Evolutionary conservation across 164 flowering plant genomes (phyloP).

Genomic region (Tinospora cordifolia): DNA sequence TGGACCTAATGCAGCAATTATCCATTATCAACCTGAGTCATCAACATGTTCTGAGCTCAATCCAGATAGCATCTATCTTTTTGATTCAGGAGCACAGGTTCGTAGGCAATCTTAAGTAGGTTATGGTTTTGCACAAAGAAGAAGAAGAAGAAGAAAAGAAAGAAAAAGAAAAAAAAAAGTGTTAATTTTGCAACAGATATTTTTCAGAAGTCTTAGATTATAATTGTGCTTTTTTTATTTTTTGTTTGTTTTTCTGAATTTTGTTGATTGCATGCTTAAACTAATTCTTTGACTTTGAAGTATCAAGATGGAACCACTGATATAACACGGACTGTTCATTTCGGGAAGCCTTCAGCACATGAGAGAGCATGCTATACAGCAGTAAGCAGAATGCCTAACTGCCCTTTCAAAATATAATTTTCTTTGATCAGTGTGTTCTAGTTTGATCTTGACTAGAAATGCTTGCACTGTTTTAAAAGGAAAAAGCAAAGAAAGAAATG

Average conservation of each 20-base stretch:
- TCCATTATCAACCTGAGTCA: slow-evolving; percentile 70
- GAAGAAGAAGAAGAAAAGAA: no score
- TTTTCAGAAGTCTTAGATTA: not conserved
- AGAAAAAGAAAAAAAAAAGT: no score
- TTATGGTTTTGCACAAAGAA: slow-evolving; percentile 1
- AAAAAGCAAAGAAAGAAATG: no score
- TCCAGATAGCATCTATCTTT: slow-evolving; percentile 71
- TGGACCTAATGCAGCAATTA: slow-evolving; percentile 93
- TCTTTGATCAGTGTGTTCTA: not conserved
- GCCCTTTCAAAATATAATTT: no score
- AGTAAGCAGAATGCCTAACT: slow-evolving; percentile 37
- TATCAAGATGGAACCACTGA: slow-evolving; percentile 98
- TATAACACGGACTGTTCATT: slow-evolving; percentile 93
- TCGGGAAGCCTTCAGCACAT: slow-evolving; percentile 89
- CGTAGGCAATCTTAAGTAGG: slow-evolving; percentile 11
- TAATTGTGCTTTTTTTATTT: slow-evolving; percentile 1
- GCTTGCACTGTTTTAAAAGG: no score
- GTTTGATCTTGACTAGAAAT: not conserved
- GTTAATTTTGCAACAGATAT: slow-evolving; percentile 1
- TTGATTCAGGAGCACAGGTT: slow-evolving; percentile 98
- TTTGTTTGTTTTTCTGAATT: not conserved
- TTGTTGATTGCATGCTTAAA: not conserved
- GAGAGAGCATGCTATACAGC: slow-evolving; percentile 92
- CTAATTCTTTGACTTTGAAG: slow-evolving; percentile 31
- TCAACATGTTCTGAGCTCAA: slow-evolving; percentile 80